phyloP scores from a whole-genome alignment of 2,329 filamentous ascomycete genomes.

The Lizonia empirigonia region DNA sequence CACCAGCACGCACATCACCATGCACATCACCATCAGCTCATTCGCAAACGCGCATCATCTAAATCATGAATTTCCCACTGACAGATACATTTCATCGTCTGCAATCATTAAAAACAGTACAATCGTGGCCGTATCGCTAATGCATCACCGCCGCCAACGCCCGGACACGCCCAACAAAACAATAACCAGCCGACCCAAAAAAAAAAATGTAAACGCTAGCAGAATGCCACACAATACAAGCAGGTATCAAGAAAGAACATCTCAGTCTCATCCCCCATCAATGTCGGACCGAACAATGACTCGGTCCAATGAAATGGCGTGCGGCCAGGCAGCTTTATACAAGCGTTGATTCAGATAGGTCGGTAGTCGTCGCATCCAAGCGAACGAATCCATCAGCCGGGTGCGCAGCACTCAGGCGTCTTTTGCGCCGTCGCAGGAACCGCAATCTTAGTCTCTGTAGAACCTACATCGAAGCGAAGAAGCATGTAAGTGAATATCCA shows the following conservation, averaged over 20 bases:
- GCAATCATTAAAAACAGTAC: constrained; percentile 6
- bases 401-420: constrained; percentile 14
- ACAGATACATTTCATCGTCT: constrained; percentile 9
- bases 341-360: constrained; percentile 1
- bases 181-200: constrained; percentile 12
- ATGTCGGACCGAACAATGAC: too few species aligned
- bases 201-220: too few species aligned
- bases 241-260: too few species aligned
- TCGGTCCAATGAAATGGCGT: constrained; percentile 4
- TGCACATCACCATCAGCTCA: background rate
- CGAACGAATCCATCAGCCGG: constrained; percentile 1
- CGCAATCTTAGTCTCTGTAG: constrained; percentile 33
- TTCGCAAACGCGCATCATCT: background rate
- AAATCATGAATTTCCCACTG: constrained; percentile 4
- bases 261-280: too few species aligned
- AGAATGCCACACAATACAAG: too few species aligned
- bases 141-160: constrained; percentile 1
- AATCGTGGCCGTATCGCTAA: constrained; percentile 5
- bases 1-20: too few species aligned
- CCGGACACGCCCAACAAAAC: constrained; percentile 9
- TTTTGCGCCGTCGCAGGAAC: constrained; percentile 20
- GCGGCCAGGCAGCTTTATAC: constrained; percentile 4
- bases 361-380: background rate
- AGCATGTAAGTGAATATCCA: constrained; percentile 35
- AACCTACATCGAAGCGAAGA: constrained; percentile 34